Base-by-base conservation (phyloP, 805 yeast genomes). In the Myxozyma vanderwaltii region DNA sequence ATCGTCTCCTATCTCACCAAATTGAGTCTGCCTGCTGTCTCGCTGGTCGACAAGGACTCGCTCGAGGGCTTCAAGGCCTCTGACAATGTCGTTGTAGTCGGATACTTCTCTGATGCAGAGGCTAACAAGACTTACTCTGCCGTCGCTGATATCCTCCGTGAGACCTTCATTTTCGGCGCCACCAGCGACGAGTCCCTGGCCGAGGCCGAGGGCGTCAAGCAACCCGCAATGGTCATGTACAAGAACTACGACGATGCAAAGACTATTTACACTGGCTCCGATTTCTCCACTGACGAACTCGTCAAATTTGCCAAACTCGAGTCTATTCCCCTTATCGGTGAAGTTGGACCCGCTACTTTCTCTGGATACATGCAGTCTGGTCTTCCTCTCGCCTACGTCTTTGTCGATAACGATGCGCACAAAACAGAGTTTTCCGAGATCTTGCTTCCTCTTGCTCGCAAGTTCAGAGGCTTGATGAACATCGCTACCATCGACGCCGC, bases 401-500 rank as follows among this genome's bases (percentile, higher is more conserved):
- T 94, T 79, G 90, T 88, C 78, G 83, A 81, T 67, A 76, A 80
- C 51, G 81, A 81, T 50, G 88, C 84, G 65, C 86, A 89, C 77
- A 84, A 86, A 72, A 82, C 75, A 39, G 80, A 77, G 38, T 81
- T 82, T 66, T 76, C 76, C 49, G 77, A 78, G 45, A 71, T 77
- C 54, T 80, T 91, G 69, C 76, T 72, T 61, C 81, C 83, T 56
- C 76, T 88, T 70, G 95, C 92, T 69, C 85, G 86, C 77, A 76
- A 82, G 72, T 79, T 81, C 76, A 84, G 89, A 79, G 96, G 96
- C 63, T 81, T 83, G 71, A 75, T 91, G 67, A 89, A 88, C 79
- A 86, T 94, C 74, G 97, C 88, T 66, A 95, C 92, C 75, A 79
- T 94, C 69, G 91, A 92, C 70, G 96, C 96, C 58, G 71, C 79